phyloP scores from a whole-genome alignment of 768 basidiomycete genomes.

The Lentinula guzmanii region DNA sequence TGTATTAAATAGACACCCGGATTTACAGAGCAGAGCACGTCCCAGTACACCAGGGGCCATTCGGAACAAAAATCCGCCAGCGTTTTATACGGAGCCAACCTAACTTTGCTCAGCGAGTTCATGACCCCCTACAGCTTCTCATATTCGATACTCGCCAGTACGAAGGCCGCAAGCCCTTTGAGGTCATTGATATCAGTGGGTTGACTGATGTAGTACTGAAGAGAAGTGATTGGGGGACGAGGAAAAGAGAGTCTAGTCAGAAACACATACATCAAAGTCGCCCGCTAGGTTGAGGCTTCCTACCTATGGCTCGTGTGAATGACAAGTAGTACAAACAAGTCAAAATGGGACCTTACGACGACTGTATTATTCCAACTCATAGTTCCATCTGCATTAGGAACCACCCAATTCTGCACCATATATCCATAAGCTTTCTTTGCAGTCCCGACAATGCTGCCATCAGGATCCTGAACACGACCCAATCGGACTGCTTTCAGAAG shows the following conservation, averaged over 20 bases:
- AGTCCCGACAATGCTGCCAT: slow-evolving; percentile 31
- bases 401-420: slow-evolving; percentile 32
- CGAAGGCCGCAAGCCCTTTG: slow-evolving; percentile 39
- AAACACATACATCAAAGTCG: slow-evolving; percentile 27
- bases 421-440: slow-evolving; percentile 37
- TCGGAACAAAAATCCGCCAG: too few relatives aligned
- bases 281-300: slow-evolving; percentile 33
- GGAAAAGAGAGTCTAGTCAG: neutral
- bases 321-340: neutral
- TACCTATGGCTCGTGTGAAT: slow-evolving; percentile 20
- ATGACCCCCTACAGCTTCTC: slow-evolving; percentile 20
- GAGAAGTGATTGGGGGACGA: neutral
- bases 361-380: slow-evolving; percentile 43
- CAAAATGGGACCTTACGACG: slow-evolving; percentile 20
- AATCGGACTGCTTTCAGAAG: slow-evolving; percentile 38
- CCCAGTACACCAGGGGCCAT: too few relatives aligned
- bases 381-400: slow-evolving; percentile 35
- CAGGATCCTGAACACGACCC: slow-evolving; percentile 30
- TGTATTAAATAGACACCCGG: too few relatives aligned
- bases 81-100: too few relatives aligned
- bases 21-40: too few relatives aligned
- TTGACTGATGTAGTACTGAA: slow-evolving; percentile 38
- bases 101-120: too few relatives aligned
- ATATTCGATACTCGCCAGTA: slow-evolving; percentile 40
- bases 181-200: slow-evolving; percentile 35